Evolutionary conservation across 1,284 basidiomycete species (phyloP).

Genomic region (Cryptococcus maquisensis): DNA sequence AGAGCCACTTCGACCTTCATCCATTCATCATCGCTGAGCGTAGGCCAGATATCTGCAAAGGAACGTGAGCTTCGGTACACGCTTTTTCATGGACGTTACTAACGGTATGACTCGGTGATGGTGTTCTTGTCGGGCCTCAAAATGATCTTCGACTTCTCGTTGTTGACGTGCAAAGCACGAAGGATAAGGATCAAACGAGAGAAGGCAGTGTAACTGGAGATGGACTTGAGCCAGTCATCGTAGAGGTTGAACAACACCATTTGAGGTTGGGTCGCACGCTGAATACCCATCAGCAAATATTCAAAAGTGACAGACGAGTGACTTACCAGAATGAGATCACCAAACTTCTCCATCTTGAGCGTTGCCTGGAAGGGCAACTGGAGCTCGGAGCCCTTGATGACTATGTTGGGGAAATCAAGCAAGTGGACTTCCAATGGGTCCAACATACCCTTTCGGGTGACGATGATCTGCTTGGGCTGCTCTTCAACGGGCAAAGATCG

Average conservation of each 20-base stretch:
- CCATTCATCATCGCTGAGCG: slow-evolving; percentile 93
- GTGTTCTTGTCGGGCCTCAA: slow-evolving; percentile 89
- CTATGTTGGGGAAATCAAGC: slow-evolving; percentile 99
- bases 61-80: slow-evolving; percentile 9
- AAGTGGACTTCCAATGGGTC: slow-evolving; percentile 97
- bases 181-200: slow-evolving; percentile 93
- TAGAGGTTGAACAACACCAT: slow-evolving; percentile 99
- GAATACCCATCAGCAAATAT: slow-evolving; percentile 9
- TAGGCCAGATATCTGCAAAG: slow-evolving; percentile 80
- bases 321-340: slow-evolving; percentile 75
- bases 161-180: slow-evolving; percentile 97
- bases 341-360: slow-evolving; percentile 99
- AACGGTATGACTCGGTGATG: slow-evolving; percentile 86
- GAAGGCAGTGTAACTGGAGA: slow-evolving; percentile 98
- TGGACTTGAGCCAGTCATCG: slow-evolving; percentile 98
- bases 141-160: slow-evolving; percentile 97
- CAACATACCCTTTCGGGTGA: slow-evolving; percentile 99
- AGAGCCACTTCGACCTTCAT: slow-evolving; percentile 99
- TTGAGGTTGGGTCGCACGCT: slow-evolving; percentile 95
- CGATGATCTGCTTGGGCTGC: slow-evolving; percentile 99
- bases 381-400: slow-evolving; percentile 98
- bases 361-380: slow-evolving; percentile 99
- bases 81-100: background rate
- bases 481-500: slow-evolving; percentile 97
- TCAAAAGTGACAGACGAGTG: slow-evolving; percentile 2